Evolutionary conservation across 2,329 filamentous ascomycete genomes (phyloP), one percentile per base, ranked within the genome.

Genomic region (Aspergillus sp.): DNA sequence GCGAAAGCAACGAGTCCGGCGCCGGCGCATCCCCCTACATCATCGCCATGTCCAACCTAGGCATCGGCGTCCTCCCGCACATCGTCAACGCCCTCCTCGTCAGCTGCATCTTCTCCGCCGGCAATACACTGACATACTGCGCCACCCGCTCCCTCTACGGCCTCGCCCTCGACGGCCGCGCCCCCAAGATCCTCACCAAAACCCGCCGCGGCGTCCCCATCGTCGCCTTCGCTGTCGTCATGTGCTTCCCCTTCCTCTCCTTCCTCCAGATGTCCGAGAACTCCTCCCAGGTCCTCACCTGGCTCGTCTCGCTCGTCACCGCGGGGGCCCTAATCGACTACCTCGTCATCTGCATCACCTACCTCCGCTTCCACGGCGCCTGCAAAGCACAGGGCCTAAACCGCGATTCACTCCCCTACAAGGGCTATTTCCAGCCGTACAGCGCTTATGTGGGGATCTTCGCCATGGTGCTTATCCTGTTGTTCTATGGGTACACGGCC

Each of bases 131-230:
- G 67, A 79, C 78, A 8, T 84, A 83, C 71, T 80, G 77, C 56
- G 80, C 80, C 1, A 80, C 78, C 23, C 80, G 82, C 39, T 80
- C 76, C 47, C 67, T 84, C 41, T 83, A 84, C 69, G 77, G 79
- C 19, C 72, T 85, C 21, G 75, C 82, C 1, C 75, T 84, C 5
- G 80, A 84, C 58, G 81, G 82, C 11, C 74, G 79, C 45, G 82
- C 82, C 0, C 82, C 82, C 0, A 75, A 72, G 43, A 68, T 88
- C 67, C 77, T 89, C 19, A 78, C 79, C 60, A 81, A 84, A 70
- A 89, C 82, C 12, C 80, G 77, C 62, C 80, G 81, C 12, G 87
- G 87, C 67, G 84, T 87, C 0, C 85, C 85, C 11, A 80, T 87
- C 63, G 86, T 79, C 68, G 82, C 80, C 67, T 21, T 46, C 14